Evolutionary conservation across 768 basidiomycete genomes (phyloP).

Genomic region (Agaricus blazei): DNA sequence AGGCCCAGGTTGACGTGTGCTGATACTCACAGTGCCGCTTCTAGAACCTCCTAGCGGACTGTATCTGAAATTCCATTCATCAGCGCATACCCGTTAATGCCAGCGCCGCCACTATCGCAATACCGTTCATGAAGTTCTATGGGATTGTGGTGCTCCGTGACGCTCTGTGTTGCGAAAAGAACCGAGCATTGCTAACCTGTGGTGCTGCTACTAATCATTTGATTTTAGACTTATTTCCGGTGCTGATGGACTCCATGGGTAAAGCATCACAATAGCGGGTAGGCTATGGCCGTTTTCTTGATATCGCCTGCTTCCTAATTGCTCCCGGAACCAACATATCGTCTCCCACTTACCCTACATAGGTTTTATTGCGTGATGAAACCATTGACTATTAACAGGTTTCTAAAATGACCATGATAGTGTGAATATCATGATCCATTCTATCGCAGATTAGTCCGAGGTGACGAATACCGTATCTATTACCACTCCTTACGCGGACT

Average conservation of each 20-base stretch:
- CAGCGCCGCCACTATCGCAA: no score
- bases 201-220: neutral
- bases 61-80: neutral
- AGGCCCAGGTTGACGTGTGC: no score
- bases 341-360: conserved; percentile 2
- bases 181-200: no score
- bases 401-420: neutral
- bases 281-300: conserved; percentile 2
- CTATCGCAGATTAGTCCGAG: neutral
- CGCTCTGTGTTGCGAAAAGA: no score
- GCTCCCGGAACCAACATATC: neutral
- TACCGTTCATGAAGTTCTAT: no score
- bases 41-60: no score
- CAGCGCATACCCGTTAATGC: no score
- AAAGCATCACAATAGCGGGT: neutral
- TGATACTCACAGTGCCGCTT: no score
- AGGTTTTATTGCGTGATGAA: neutral
- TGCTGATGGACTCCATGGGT: neutral
- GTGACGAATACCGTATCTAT: no score
- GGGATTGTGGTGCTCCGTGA: no score
- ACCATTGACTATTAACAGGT: neutral
- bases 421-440: neutral
- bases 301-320: neutral
- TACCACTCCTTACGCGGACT: no score
- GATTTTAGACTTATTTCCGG: neutral